A percentile compares a stretch with the other conserved stretches of the same genome.
Evolutionary conservation across 768 basidiomycete genomes (phyloP).

Genomic region (Lactarius trivialis): DNA sequence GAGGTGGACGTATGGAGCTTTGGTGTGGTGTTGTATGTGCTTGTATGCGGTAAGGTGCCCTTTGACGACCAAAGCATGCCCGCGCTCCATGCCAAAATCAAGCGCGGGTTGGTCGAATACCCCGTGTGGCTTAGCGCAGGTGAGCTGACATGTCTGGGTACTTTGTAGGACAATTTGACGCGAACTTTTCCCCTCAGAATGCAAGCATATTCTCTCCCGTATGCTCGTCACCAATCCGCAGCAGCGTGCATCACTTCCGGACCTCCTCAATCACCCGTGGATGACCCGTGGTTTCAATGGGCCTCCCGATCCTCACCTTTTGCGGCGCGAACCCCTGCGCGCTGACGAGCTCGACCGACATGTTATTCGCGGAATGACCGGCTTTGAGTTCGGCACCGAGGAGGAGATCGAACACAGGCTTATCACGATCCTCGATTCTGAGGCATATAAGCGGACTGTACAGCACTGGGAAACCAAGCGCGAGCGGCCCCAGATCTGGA

Average conservation of each 20-base stretch:
- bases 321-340: constrained; percentile 85
- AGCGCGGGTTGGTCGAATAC: constrained; percentile 93
- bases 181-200: constrained; percentile 50
- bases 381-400: constrained; percentile 92
- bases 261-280: constrained; percentile 87
- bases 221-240: constrained; percentile 96
- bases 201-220: constrained; percentile 85
- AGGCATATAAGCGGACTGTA: constrained; percentile 67
- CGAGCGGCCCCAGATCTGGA: constrained; percentile 37
- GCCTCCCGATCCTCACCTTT: constrained; percentile 76
- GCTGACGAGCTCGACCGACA: constrained; percentile 81
- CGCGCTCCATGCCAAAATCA: constrained; percentile 97
- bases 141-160: constrained; percentile 33
- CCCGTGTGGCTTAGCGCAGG: constrained; percentile 94
- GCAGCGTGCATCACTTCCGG: constrained; percentile 71
- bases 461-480: constrained; percentile 74
- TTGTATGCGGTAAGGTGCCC: constrained; percentile 97
- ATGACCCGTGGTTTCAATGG: constrained; percentile 83
- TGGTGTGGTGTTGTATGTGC: constrained; percentile 94
- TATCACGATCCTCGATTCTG: constrained; percentile 65
- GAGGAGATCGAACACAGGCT: constrained; percentile 79
- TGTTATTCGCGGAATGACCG: constrained; percentile 87
- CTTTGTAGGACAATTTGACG: not conserved
- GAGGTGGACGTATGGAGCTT: constrained; percentile 99
- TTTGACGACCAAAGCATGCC: constrained; percentile 99